A percentile compares a stretch with the other conserved stretches of the same genome.
Evolutionary conservation across 306 rosid species (phyloP).

Genomic region (Trifolium dubium): DNA sequence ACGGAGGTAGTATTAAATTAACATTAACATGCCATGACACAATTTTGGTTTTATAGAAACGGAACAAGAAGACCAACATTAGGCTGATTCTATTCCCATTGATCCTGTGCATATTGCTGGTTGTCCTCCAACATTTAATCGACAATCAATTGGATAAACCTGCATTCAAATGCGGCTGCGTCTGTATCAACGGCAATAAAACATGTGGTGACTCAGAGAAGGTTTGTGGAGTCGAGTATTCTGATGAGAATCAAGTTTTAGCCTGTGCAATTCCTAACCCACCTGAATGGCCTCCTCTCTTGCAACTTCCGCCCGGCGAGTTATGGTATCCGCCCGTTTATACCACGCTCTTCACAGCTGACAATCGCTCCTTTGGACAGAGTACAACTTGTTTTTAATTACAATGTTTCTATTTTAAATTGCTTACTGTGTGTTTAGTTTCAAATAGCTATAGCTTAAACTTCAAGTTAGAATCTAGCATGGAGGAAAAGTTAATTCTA

Average conservation of each 20-base stretch:
- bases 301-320: slow-evolving; percentile 52
- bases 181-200: slow-evolving; percentile 40
- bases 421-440: neutral
- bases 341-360: slow-evolving; percentile 70
- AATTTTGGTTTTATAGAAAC: slow-evolving; percentile 50
- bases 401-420: neutral
- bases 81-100: slow-evolving; percentile 61
- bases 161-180: slow-evolving; percentile 62
- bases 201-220: slow-evolving; percentile 39
- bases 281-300: slow-evolving; percentile 79
- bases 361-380: slow-evolving; percentile 61
- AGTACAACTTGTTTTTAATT: neutral
- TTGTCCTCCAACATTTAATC: slow-evolving; percentile 52
- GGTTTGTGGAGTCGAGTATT: slow-evolving; percentile 64
- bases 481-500: neutral
- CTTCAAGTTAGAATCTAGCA: neutral
- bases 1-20: no score
- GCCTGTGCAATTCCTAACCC: slow-evolving; percentile 61
- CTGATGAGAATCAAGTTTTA: slow-evolving; percentile 48
- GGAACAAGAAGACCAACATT: slow-evolving; percentile 66
- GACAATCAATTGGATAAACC: slow-evolving; percentile 53
- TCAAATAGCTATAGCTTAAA: neutral
- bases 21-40: no score
- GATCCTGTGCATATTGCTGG: slow-evolving; percentile 55
- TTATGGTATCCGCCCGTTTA: slow-evolving; percentile 29